These are phyloP conservation scores for Amaranthus hypochondriacus DNA, from an alignment of 148 eudicot species.

Conservation along the genomic window DNA sequence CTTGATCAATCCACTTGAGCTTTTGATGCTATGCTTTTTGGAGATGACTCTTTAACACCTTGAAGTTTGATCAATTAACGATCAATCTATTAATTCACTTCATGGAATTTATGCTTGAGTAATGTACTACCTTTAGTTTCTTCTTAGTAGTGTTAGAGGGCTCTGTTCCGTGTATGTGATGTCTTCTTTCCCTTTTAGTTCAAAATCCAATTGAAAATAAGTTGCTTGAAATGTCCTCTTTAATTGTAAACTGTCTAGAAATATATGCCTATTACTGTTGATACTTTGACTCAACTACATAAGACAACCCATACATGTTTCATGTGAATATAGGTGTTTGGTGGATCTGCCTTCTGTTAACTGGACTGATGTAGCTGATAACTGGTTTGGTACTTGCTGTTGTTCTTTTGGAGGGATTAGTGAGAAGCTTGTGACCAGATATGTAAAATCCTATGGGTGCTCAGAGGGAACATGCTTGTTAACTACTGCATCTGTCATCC, in stretches of 20 bases:
- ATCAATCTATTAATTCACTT: no score
- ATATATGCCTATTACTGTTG: neutral
- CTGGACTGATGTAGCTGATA: constrained; percentile 92
- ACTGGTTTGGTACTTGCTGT: constrained; percentile 96
- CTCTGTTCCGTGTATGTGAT: no score
- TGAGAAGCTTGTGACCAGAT: constrained; percentile 71
- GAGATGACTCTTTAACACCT: no score
- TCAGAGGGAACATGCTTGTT: constrained; percentile 56
- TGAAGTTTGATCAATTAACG: no score
- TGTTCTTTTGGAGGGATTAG: constrained; percentile 91
- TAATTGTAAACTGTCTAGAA: neutral
- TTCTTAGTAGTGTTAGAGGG: neutral
- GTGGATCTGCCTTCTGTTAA: constrained; percentile 84
- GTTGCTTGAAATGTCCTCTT: neutral
- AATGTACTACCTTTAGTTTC: neutral
- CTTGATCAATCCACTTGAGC: no score
- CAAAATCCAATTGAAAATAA: neutral
- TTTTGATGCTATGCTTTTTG: no score
- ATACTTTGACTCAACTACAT: neutral
- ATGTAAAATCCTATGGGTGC: constrained; percentile 64
- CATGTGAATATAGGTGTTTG: constrained; percentile 45
- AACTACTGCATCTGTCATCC: constrained; percentile 50
- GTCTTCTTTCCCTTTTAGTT: neutral
- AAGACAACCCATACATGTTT: neutral
- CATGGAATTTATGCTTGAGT: neutral